These are phyloP conservation scores for Cladophialophora bantiana DNA, from an alignment of 2,329 filamentous ascomycete genomes.

Conservation along the genomic window DNA sequence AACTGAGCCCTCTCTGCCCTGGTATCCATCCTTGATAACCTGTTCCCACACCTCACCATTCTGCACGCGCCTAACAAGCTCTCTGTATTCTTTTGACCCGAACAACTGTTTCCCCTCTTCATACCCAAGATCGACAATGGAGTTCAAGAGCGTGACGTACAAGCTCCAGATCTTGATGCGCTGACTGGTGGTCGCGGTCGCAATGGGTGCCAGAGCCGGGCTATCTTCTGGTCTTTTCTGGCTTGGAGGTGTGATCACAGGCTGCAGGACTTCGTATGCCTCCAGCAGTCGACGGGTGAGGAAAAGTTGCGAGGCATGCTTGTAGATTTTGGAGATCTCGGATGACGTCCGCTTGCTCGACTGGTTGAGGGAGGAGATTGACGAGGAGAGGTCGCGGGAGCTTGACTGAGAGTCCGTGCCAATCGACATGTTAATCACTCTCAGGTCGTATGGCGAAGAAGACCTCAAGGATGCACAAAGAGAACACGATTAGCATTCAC, in stretches of 20 bases:
- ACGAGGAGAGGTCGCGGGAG: conserved; percentile 68
- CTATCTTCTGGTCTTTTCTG: conserved; percentile 51
- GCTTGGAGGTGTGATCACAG: conserved; percentile 70
- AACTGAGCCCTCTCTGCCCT: conserved; percentile 85
- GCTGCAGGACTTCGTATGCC: conserved; percentile 81
- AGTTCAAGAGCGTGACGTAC: conserved; percentile 91
- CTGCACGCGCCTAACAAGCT: conserved; percentile 80
- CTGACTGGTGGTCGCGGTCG: conserved; percentile 78
- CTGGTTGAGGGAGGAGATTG: conserved; percentile 72
- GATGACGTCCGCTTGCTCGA: conserved; percentile 57
- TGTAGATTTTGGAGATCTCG: conserved; percentile 88
- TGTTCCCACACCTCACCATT: conserved; percentile 96
- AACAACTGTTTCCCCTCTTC: conserved; percentile 91
- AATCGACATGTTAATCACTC: conserved; percentile 35
- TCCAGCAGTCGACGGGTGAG: conserved; percentile 92
- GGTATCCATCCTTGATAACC: conserved; percentile 84
- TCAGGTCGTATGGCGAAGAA: neutral
- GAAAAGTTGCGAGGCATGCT: conserved; percentile 91
- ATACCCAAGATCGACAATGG: conserved; percentile 83
- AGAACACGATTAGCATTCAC: neutral
- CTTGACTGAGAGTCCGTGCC: conserved; percentile 46
- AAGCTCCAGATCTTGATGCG: conserved; percentile 97
- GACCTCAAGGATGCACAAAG: neutral
- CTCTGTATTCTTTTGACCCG: conserved; percentile 83
- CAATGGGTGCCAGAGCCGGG: conserved; percentile 72